These are phyloP conservation scores for Populus hybrid DNA, from an alignment of 441 rosid species.

Conservation along the genomic window DNA sequence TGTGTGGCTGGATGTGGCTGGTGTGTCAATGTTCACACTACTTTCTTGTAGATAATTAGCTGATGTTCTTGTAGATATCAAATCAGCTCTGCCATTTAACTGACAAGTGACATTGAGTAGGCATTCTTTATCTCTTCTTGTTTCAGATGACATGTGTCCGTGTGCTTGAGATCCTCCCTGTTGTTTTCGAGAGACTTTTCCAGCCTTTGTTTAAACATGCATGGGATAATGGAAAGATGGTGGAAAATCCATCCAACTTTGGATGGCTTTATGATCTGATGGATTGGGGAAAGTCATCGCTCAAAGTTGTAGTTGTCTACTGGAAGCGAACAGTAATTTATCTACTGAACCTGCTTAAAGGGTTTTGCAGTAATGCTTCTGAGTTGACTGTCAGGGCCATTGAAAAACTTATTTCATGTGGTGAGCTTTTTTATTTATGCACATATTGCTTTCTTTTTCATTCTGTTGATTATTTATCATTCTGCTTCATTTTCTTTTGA, in stretches of 20 bases:
- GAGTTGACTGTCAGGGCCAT: constrained; percentile 39
- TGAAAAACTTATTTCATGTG: constrained; percentile 60
- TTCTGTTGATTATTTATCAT: constrained; percentile 8
- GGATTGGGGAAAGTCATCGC: constrained; percentile 95
- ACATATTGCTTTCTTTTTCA: constrained; percentile 11
- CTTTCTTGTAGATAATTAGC: background rate
- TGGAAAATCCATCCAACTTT: constrained; percentile 43
- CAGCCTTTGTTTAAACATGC: constrained; percentile 29
- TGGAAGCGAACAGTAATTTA: constrained; percentile 81
- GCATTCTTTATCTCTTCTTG: constrained; percentile 20
- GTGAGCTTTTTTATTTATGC: constrained; percentile 41
- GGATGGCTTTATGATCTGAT: constrained; percentile 91
- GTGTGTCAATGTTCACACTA: background rate
- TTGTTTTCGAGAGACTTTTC: constrained; percentile 55
- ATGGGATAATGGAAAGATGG: constrained; percentile 33
- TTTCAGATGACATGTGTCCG: constrained; percentile 97
- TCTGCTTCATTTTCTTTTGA: constrained; percentile 2
- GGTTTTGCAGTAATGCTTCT: constrained; percentile 39
- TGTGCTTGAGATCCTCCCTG: constrained; percentile 86
- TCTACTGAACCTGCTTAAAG: constrained; percentile 57
- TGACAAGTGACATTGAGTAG: background rate
- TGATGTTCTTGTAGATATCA: background rate
- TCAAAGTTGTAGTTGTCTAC: constrained; percentile 75
- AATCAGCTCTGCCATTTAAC: background rate
- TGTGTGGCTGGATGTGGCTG: constrained; percentile 6